These are phyloP conservation scores for Penicillium capsulatum DNA, from an alignment of 2,329 filamentous ascomycete species.

Conservation along the genomic window DNA sequence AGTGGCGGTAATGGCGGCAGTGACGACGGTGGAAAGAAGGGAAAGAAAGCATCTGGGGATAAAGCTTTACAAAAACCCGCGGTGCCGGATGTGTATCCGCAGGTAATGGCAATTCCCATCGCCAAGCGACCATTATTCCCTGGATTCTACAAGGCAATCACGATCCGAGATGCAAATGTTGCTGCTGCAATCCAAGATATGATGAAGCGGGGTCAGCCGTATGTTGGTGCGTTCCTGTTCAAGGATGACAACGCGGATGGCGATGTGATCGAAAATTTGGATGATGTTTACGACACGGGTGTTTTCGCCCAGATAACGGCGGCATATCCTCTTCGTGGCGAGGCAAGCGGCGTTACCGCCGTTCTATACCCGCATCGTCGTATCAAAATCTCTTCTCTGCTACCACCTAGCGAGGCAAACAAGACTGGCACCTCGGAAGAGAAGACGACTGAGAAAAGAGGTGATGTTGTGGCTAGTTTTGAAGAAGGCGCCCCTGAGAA, in stretches of 20 bases:
- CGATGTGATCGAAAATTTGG: constrained; percentile 83
- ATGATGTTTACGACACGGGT: constrained; percentile 92
- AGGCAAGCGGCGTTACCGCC: constrained; percentile 79
- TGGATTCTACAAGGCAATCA: constrained; percentile 98
- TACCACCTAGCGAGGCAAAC: constrained; percentile 57
- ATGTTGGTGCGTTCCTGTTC: constrained; percentile 93
- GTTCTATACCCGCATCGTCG: constrained; percentile 94
- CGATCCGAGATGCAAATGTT: constrained; percentile 88
- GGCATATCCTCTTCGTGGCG: constrained; percentile 79
- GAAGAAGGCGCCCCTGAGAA: constrained; percentile 71
- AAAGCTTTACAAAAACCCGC: constrained; percentile 78
- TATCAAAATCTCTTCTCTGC: constrained; percentile 80
- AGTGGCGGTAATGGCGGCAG: constrained; percentile 47
- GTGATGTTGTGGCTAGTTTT: constrained; percentile 94
- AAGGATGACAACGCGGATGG: constrained; percentile 94
- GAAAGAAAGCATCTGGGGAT: constrained; percentile 64
- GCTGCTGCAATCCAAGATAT: constrained; percentile 90
- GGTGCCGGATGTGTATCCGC: constrained; percentile 92
- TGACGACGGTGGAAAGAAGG: constrained; percentile 65
- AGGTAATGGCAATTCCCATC: constrained; percentile 96
- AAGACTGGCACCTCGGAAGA: constrained; percentile 33
- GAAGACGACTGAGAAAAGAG: constrained; percentile 65
- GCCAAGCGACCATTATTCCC: constrained; percentile 90
- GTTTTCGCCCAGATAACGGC: constrained; percentile 98
- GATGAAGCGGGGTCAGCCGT: constrained; percentile 94